Percentiles rank a stretch among this genome's conserved stretches.
phyloP scores from a whole-genome alignment of 495 filamentous ascomycete species.

The Aspergillus campestris region DNA sequence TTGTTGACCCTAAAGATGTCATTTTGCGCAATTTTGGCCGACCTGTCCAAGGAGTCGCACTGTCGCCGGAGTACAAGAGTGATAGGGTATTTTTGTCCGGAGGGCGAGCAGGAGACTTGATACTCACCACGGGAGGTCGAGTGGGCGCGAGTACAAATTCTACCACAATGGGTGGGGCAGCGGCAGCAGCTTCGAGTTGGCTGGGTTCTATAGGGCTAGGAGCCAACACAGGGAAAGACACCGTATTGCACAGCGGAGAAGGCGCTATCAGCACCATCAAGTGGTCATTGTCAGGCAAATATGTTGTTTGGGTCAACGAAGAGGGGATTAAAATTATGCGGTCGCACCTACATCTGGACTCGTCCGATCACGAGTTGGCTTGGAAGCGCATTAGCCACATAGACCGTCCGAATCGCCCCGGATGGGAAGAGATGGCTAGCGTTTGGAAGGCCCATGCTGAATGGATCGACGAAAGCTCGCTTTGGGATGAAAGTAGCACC shows the following conservation, averaged over 20 bases:
- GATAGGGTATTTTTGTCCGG: slow-evolving; percentile 85
- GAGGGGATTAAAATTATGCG: slow-evolving; percentile 97
- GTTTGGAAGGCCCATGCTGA: slow-evolving; percentile 88
- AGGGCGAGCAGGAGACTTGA: slow-evolving; percentile 78
- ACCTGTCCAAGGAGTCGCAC: slow-evolving; percentile 78
- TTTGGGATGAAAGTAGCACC: slow-evolving; percentile 55
- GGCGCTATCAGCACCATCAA: slow-evolving; percentile 83
- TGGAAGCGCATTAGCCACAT: slow-evolving; percentile 97
- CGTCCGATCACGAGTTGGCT: slow-evolving; percentile 64
- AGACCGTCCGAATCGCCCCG: slow-evolving; percentile 66
- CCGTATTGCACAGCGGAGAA: slow-evolving; percentile 83
- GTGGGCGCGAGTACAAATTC: slow-evolving; percentile 69
- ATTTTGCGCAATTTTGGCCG: slow-evolving; percentile 86
- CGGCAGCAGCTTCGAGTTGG: slow-evolving; percentile 84
- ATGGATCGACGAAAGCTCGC: slow-evolving; percentile 76
- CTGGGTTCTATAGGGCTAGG: slow-evolving; percentile 76
- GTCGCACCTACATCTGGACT: slow-evolving; percentile 73
- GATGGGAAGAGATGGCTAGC: slow-evolving; percentile 89
- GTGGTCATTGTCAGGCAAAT: slow-evolving; percentile 87
- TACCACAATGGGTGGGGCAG: slow-evolving; percentile 68
- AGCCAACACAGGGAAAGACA: slow-evolving; percentile 71
- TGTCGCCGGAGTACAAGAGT: slow-evolving; percentile 87
- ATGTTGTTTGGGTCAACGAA: slow-evolving; percentile 91
- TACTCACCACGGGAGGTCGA: slow-evolving; percentile 77
- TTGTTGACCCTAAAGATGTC: slow-evolving; percentile 74